Percentiles rank a stretch among this genome's conserved stretches.
phyloP scores from a whole-genome alignment of 2,329 filamentous ascomycete genomes.

The Paramyrothecium sp. region DNA sequence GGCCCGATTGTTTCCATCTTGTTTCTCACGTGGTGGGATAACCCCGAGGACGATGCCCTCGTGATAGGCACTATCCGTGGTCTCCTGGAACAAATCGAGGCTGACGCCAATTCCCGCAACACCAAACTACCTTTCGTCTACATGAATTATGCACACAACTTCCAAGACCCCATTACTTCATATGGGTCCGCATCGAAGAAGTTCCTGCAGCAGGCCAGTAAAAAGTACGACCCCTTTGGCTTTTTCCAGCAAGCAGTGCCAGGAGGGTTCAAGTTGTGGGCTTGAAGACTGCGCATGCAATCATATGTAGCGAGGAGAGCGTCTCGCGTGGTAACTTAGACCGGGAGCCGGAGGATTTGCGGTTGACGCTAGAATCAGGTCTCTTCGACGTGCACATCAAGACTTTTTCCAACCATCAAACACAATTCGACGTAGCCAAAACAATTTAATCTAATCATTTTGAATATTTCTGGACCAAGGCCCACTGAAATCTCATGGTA shows the following conservation, averaged over 20 bases:
- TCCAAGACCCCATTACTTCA: conserved; percentile 30
- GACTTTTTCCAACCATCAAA: no score
- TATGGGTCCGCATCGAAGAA: conserved; percentile 32
- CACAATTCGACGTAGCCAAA: no score
- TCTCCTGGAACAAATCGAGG: not conserved
- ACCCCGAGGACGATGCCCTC: not conserved
- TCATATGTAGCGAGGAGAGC: no score
- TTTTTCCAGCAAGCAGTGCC: conserved; percentile 22
- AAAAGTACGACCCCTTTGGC: conserved; percentile 25
- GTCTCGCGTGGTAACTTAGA: no score
- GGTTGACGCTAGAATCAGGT: no score
- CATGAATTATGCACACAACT: conserved; percentile 36
- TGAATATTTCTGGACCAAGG: no score
- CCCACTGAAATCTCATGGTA: no score
- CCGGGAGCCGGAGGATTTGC: no score
- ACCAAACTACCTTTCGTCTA: conserved; percentile 16
- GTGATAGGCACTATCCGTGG: not conserved
- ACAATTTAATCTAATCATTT: no score
- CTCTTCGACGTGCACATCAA: no score
- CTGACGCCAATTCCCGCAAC: not conserved
- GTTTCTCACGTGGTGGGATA: not conserved
- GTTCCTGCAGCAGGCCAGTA: conserved; percentile 15
- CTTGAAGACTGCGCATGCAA: no score
- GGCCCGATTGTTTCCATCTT: not conserved
- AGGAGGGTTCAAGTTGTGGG: conserved; percentile 9